Evolutionary conservation across 148 eudicot species (phyloP).

Genomic region (Camellia sinensis): DNA sequence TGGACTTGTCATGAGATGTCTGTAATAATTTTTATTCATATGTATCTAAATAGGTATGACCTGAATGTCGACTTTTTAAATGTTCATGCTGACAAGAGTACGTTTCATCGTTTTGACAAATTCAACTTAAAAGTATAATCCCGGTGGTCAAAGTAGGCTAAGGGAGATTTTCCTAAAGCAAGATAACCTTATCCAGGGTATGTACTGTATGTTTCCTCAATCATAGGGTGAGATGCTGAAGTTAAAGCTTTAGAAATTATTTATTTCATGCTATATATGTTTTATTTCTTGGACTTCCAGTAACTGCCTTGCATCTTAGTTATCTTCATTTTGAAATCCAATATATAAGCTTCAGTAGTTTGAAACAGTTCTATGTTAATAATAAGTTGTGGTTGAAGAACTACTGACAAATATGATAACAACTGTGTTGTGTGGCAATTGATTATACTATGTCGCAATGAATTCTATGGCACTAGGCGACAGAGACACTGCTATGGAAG

Average conservation of each 20-base stretch:
- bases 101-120: conserved; percentile 99
- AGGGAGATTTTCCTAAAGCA: conserved; percentile 96
- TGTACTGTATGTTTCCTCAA: conserved; percentile 16
- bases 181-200: conserved; percentile 99
- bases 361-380: conserved; percentile 1
- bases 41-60: conserved; percentile 63
- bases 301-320: not conserved
- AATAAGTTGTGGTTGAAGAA: not conserved
- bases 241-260: not conserved
- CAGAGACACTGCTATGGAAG: not conserved
- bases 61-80: conserved; percentile 94
- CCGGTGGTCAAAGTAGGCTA: conserved; percentile 99
- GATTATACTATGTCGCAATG: not conserved
- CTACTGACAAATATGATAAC: not conserved
- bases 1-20: not conserved
- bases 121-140: conserved; percentile 98
- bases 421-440: conserved; percentile 4
- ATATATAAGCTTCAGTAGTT: conserved; percentile 1
- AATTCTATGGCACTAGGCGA: no score
- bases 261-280: not conserved
- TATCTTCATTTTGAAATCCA: not conserved
- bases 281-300: not conserved
- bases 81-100: conserved; percentile 99
- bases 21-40: not conserved
- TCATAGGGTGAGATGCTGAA: not conserved